Conservation (phyloP, 2,329 filamentous ascomycete genomes). For the Calonectria pteridis region DNA sequence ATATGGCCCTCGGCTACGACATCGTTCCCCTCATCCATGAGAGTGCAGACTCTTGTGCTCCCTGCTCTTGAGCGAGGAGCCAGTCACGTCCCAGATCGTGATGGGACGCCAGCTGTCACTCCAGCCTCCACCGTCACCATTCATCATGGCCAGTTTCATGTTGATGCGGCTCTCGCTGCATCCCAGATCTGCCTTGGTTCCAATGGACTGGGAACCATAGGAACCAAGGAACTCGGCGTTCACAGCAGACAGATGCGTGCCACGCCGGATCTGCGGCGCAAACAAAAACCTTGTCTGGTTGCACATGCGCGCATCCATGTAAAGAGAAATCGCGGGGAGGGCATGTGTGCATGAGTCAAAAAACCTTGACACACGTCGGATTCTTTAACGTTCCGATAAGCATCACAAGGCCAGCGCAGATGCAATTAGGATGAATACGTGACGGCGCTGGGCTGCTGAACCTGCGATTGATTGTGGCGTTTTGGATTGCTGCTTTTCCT, state of each 20-base stretch:
- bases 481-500: neutral
- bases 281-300: neutral
- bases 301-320: neutral
- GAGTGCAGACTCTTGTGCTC: conserved; percentile 15
- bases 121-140: conserved; percentile 4
- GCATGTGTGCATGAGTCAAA: neutral
- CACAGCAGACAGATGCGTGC: conserved; percentile 11
- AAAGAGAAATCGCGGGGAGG: neutral
- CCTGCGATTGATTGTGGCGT: neutral
- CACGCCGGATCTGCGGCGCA: conserved; percentile 10
- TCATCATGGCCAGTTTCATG: conserved; percentile 3
- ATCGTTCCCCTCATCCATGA: conserved; percentile 9
- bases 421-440: neutral
- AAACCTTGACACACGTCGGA: neutral
- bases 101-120: conserved; percentile 15
- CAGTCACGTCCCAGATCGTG: neutral
- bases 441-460: neutral
- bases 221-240: conserved; percentile 18
- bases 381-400: neutral
- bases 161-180: neutral
- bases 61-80: neutral
- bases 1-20: conserved; percentile 9
- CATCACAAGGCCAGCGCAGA: neutral
- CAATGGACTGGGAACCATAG: neutral
- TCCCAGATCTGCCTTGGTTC: conserved; percentile 11